Evolutionary conservation across 2,329 filamentous ascomycete species (phyloP), one percentile per base, ranked within the genome.

Genomic region (Didymellaceae sp.): DNA sequence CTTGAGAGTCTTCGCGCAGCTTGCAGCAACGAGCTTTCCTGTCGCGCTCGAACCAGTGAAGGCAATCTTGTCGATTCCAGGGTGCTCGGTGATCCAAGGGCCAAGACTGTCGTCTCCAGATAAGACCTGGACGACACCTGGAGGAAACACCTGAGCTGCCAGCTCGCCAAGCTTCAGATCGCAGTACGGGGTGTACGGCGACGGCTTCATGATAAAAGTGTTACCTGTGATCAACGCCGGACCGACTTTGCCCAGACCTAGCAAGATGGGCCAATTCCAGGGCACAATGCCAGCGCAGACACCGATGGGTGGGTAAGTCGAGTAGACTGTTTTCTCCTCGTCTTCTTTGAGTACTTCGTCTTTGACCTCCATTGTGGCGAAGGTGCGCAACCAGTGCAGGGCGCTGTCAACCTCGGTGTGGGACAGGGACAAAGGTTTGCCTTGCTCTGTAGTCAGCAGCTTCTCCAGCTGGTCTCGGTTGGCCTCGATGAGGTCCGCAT

Each of bases 21-120:
- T 78, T 37, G 77, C 78, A 74, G 84, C 79, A 28, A 87, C 80
- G 63, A 78, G 77, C 72, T 85, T 86, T 1, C 84, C 84, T 0
- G 82, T 85, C 0, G 75, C 73, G 2, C 77, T 82, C 6, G 82
- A 86, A 2, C 85, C 84, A 0, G 85, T 87, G 68, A 88, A 87
- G 47, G 76, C 78, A 61, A 87, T 80, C 75, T 86, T 87, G 54
- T 80, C 77, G 48, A 87, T 79, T 8, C 77, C 81, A 0, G 82
- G 81, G 58, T 87, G 84, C 8, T 70, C 71, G 0, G 82, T 85
- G 17, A 87, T 66, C 77, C 77, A 78, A 0, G 83, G 82, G 1
- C 85, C 84, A 2, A 87, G 77, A 33, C 75, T 74, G 57, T 86
- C 83, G 31, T 82, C 82, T 4, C 85, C 85, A 34, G 80, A 80